These are phyloP conservation scores for Phascolomyces articulosus DNA, from an alignment of 371 early-diverging fungal genomes.

Conservation along the genomic window DNA sequence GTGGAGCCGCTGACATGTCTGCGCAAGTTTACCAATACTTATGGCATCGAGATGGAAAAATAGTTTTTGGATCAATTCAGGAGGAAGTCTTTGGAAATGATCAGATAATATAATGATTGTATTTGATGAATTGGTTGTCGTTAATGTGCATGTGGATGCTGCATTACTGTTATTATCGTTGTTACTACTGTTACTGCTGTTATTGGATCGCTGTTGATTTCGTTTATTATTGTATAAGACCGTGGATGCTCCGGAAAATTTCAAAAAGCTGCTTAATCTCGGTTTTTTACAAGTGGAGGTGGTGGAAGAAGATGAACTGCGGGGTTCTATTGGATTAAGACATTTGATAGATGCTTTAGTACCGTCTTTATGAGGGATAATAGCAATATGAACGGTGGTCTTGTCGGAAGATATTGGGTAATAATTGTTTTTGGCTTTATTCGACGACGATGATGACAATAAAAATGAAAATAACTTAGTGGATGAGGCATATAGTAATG, in stretches of 20 bases:
- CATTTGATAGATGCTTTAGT: constrained; percentile 18
- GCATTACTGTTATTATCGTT: not conserved
- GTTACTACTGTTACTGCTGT: not conserved
- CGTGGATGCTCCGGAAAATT: constrained; percentile 4
- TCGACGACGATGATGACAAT: not conserved
- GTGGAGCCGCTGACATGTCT: constrained; percentile 23
- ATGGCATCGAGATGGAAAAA: constrained; percentile 26
- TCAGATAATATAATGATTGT: not conserved
- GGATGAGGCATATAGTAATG: constrained; percentile 7
- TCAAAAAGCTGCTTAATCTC: constrained; percentile 3
- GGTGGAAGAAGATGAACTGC: not conserved
- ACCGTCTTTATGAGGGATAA: constrained; percentile 23
- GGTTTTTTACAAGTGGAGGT: not conserved
- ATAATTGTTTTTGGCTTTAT: constrained; percentile 2
- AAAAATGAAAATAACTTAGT: constrained; percentile 8
- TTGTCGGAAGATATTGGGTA: constrained; percentile 10
- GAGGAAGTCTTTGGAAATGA: constrained; percentile 21
- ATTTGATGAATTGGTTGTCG: not conserved
- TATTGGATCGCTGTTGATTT: not conserved
- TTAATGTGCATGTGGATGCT: not conserved
- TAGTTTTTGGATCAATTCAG: constrained; percentile 30
- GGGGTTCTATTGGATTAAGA: not conserved
- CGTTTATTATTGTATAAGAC: not conserved
- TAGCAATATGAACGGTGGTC: constrained; percentile 14
- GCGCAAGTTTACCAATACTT: constrained; percentile 26